Evolutionary conservation across 805 yeast species (phyloP).

Genomic region (Starmerella tilneyi): DNA sequence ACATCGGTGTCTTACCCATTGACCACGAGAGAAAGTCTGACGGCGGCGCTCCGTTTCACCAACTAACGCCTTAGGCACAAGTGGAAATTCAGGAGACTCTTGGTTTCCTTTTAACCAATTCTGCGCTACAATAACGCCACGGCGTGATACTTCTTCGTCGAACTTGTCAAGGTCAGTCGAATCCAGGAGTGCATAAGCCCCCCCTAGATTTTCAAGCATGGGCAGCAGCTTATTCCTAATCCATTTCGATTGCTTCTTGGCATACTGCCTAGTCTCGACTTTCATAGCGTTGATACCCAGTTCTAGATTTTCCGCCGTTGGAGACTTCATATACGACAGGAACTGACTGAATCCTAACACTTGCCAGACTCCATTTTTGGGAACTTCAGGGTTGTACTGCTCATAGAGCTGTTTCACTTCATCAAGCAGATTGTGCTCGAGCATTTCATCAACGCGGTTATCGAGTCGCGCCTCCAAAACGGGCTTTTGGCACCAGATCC

Average conservation of each 20-base stretch:
- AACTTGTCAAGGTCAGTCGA: slow-evolving; percentile 63
- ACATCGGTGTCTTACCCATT: slow-evolving; percentile 66
- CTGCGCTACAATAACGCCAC: slow-evolving; percentile 45
- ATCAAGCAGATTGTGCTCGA: slow-evolving; percentile 51
- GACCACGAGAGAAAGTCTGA: slow-evolving; percentile 23
- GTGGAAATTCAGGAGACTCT: neutral
- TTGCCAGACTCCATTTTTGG: slow-evolving; percentile 74
- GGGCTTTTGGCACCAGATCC: slow-evolving; percentile 66
- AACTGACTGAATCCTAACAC: slow-evolving; percentile 72
- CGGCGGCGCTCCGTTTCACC: slow-evolving; percentile 29
- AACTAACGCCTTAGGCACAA: slow-evolving; percentile 32
- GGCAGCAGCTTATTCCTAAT: slow-evolving; percentile 59
- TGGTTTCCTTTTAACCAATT: slow-evolving; percentile 31
- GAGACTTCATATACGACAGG: slow-evolving; percentile 23
- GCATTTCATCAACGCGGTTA: slow-evolving; percentile 73
- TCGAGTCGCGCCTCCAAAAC: slow-evolving; percentile 58
- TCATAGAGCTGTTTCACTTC: slow-evolving; percentile 57
- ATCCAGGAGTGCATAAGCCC: slow-evolving; percentile 49
- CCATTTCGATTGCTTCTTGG: slow-evolving; percentile 85
- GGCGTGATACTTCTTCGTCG: slow-evolving; percentile 43
- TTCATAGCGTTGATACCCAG: slow-evolving; percentile 48
- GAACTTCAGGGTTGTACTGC: slow-evolving; percentile 4
- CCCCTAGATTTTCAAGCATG: slow-evolving; percentile 51
- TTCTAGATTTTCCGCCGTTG: neutral
- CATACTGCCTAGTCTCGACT: slow-evolving; percentile 71